Evolutionary conservation across 177 flowering plant genomes (phyloP), one percentile per base, ranked within the genome.

Genomic region (Vitis hybrid): DNA sequence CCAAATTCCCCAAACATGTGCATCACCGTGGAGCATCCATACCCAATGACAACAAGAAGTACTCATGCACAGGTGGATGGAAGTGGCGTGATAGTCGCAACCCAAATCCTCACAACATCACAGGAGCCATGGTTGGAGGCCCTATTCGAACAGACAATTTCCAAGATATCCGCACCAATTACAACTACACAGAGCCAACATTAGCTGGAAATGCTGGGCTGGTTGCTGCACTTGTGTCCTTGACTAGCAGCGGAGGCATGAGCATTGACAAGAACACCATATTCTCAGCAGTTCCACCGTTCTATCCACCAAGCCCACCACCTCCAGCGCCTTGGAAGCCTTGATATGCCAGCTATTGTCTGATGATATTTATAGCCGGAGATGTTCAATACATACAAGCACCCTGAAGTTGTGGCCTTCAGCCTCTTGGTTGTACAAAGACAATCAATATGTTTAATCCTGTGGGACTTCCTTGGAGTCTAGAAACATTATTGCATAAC

Each of bases 51-150:
- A 70, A 76, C n/a, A 71, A 66, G 5, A 82, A 70, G 19, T 80
- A 86, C 77, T 72, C 82, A 0, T 94, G 98, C 79, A 81, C 76
- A 1, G 89, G 81, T 0, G 98, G 98, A 65, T 86, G 82, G 84
- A 78, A 79, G 69, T 94, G 93, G 93, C 71, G 81, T 1, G 86
- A 90, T 71, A 75, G 72, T 49, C 19, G 3, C 0, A 76, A 80
- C 14, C 81, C 91, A 0, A 92, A 94, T 64, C 98, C 98, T 0
- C 72, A 94, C 76, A 81, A 69, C 65, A 75, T 94, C 31, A 76
- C 75, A 2, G 97, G 98, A 26, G 98, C 97, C 45, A 92, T 94
- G 98, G 98, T 94, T 18, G 96, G 87, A 6, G 97, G 98, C 12
- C 98, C 98, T 1, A 93, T 90, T 63, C 70, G 66, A 60, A 79